A percentile compares a stretch with the other conserved stretches of the same genome.
Conservation (phyloP, 225 moss, liverwort and hornwort genomes). For the Lunularia cruciata region DNA sequence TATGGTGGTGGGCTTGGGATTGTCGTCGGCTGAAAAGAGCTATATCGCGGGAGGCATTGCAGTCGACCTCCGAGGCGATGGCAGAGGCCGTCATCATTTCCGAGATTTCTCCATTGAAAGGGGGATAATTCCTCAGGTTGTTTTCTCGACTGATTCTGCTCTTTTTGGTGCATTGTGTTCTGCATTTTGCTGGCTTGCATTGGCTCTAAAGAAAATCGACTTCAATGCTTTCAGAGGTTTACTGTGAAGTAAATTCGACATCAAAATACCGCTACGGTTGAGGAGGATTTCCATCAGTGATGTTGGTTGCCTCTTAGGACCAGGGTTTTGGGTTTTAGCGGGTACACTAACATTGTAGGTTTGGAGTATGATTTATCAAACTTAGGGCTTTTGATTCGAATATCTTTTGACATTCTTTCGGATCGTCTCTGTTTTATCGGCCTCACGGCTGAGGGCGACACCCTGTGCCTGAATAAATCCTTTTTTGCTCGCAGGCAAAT, state of each 20-base stretch:
- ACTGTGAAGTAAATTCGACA: too few species aligned
- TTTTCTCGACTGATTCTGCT: slow-evolving; percentile 13
- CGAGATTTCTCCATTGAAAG: slow-evolving; percentile 68
- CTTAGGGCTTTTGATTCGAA: too few species aligned
- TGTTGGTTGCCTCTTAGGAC: not conserved
- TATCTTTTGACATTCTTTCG: too few species aligned
- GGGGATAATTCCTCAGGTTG: slow-evolving; percentile 82
- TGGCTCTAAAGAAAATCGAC: not conserved
- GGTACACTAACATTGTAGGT: not conserved
- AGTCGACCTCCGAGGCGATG: slow-evolving; percentile 81
- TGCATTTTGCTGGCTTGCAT: not conserved
- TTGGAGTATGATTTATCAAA: not conserved
- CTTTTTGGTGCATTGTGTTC: not conserved
- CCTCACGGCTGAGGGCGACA: not conserved
- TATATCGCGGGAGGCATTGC: slow-evolving; percentile 85
- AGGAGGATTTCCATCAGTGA: too few species aligned
- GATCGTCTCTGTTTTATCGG: too few species aligned
- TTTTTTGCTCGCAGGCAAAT: slow-evolving; percentile 53
- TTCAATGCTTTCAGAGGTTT: too few species aligned
- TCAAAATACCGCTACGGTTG: too few species aligned
- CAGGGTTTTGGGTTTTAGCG: slow-evolving; percentile 13
- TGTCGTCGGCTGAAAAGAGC: slow-evolving; percentile 78
- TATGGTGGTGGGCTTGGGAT: slow-evolving; percentile 48
- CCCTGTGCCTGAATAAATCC: not conserved
- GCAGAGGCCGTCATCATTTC: slow-evolving; percentile 73